Evolutionary conservation across 257 asterid species (phyloP).

Genomic region (Solanum bukasovii): DNA sequence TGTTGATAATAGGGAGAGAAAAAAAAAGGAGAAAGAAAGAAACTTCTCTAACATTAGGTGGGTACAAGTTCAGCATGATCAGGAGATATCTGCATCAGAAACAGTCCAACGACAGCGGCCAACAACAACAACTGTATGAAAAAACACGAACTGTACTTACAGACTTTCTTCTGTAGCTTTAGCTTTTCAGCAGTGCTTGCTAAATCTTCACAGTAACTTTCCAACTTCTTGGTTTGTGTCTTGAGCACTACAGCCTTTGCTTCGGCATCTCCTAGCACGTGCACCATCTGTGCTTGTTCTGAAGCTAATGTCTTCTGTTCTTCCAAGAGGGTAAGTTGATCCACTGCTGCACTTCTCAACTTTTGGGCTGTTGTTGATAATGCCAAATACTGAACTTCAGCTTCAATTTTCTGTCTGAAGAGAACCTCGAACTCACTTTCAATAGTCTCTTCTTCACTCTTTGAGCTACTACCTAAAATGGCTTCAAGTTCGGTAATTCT

Average conservation of each 20-base stretch:
- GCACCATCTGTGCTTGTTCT: constrained; percentile 33
- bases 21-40: neutral
- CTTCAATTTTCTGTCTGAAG: constrained; percentile 62
- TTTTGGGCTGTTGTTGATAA: constrained; percentile 36
- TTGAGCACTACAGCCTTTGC: constrained; percentile 37
- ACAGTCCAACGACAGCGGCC: constrained; percentile 14
- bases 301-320: constrained; percentile 33
- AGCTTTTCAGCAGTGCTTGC: constrained; percentile 26
- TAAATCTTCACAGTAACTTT: constrained; percentile 27
- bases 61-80: constrained; percentile 45
- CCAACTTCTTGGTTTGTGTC: constrained; percentile 37
- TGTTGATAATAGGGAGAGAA: neutral
- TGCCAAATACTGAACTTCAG: constrained; percentile 53
- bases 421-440: constrained; percentile 42
- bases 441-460: constrained; percentile 7
- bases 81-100: constrained; percentile 27
- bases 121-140: constrained; percentile 44
- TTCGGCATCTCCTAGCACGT: constrained; percentile 35
- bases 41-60: constrained; percentile 31
- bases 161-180: constrained; percentile 33
- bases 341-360: constrained; percentile 27
- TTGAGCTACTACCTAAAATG: constrained; percentile 5
- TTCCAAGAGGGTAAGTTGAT: constrained; percentile 43
- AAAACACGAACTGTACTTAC: constrained; percentile 42
- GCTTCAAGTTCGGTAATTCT: constrained; percentile 16